Conservation (phyloP, 306 rosid species). For the Rubus idaeus region DNA sequence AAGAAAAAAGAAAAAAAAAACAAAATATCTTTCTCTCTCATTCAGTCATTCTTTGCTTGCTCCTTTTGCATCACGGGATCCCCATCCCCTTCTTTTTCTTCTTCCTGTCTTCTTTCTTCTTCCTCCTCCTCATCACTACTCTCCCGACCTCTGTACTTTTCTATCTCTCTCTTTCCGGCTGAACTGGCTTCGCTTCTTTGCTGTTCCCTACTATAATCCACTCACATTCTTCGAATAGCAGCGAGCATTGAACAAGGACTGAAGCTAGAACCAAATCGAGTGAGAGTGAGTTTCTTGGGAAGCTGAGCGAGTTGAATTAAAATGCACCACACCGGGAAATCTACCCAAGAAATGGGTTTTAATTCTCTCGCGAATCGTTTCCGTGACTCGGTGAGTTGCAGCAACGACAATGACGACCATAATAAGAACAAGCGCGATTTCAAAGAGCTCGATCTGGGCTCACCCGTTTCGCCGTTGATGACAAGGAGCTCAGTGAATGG, state of each 20-base stretch:
- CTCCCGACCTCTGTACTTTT: conserved; percentile 6
- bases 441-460: conserved; percentile 60
- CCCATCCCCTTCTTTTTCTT: conserved; percentile 41
- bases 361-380: conserved; percentile 46
- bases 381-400: conserved; percentile 43
- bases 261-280: background rate
- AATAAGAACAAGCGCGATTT: conserved; percentile 60
- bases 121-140: conserved; percentile 20
- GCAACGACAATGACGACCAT: background rate
- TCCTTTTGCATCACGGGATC: conserved; percentile 93
- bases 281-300: background rate
- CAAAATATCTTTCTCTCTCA: conserved; percentile 19
- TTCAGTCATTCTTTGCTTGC: conserved; percentile 79
- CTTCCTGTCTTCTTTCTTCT: conserved; percentile 21
- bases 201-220: background rate
- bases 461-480: conserved; percentile 55
- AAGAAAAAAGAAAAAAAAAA: background rate
- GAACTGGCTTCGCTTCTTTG: background rate
- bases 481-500: conserved; percentile 23
- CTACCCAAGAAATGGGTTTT: conserved; percentile 45
- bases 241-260: background rate
- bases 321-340: conserved; percentile 50
- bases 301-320: background rate
- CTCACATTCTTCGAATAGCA: background rate
- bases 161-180: background rate